Base-by-base conservation (phyloP, 495 filamentous ascomycete species). In the Lasiosphaeria ovina region DNA sequence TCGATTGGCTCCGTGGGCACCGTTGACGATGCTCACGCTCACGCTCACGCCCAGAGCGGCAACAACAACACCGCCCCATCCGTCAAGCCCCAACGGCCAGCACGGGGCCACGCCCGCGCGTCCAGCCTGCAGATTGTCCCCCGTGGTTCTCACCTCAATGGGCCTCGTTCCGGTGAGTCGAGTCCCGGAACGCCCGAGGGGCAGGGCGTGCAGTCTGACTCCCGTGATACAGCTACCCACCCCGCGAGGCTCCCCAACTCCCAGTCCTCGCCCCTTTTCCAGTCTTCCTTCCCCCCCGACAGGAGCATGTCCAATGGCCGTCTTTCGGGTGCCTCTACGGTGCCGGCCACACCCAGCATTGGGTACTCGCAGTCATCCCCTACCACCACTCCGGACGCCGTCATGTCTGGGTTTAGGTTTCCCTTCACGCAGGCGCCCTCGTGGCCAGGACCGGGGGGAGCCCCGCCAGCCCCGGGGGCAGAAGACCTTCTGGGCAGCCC, bases 121-220 rank as follows among this genome's bases (percentile, higher is more conserved):
- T 87, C 90, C 4, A 96, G 92, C 77, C 76, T 96, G 57, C 92
- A 96, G 69, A 85, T 92, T 57, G 64, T 85, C 35, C 85, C 91
- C 6, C 80, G 81, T 52, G 79, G 83, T 62, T 60, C 58, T 31
- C 64, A 54, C n/a, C 47, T 73, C 9, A 64, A 55, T 50, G 72
- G 72, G 55, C 70, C 70, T 10, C 63, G 69, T 17, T 73, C 70
- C 49, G 71, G 71, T 70, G 53, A 64, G 68, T 61, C 55, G 47
- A 33, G 44, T 11, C 32, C n/a, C 31, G n/a, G 55, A 14, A 38
- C 16, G 34, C 34, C 6, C 14, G 49, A 61, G 14, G 51, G 33
- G 59, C 57, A 59, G 51, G 62, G 36, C 31, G 14, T 38, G 24
- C 40, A 47, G 11, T 11, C 52, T 57, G 14, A 49, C 42, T 61